Evolutionary conservation across 768 basidiomycete species (phyloP).

Genomic region (Suillus plorans): DNA sequence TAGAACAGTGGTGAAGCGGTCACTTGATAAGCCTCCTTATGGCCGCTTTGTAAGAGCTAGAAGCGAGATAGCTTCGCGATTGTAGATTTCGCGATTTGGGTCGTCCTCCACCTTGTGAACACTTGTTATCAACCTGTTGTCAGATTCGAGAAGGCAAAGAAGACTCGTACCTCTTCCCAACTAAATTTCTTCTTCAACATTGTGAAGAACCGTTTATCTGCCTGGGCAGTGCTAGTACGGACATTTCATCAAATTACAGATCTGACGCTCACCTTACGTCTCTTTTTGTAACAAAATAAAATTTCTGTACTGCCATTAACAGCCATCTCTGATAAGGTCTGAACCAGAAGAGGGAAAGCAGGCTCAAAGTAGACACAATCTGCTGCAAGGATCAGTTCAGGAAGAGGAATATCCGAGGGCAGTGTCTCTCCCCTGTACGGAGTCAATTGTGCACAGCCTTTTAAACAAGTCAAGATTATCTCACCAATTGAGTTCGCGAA

Average conservation of each 20-base stretch:
- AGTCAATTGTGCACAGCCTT: slow-evolving; percentile 8
- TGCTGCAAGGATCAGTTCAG: slow-evolving; percentile 81
- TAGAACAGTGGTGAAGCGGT: background rate
- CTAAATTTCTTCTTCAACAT: slow-evolving; percentile 76
- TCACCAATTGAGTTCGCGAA: slow-evolving; percentile 79
- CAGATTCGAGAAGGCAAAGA: background rate
- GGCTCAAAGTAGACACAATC: slow-evolving; percentile 98
- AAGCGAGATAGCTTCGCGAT: slow-evolving; percentile 65
- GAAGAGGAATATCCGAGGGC: slow-evolving; percentile 44
- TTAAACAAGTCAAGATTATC: slow-evolving; percentile 10
- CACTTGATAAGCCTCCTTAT: background rate
- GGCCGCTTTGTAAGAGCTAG: slow-evolving; percentile 36
- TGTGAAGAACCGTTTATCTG: slow-evolving; percentile 84
- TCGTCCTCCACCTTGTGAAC: slow-evolving; percentile 58
- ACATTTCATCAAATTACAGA: slow-evolving; percentile 2
- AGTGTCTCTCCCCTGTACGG: slow-evolving; percentile 61
- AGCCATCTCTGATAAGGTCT: slow-evolving; percentile 70
- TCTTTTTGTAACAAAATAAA: slow-evolving; percentile 91
- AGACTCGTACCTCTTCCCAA: slow-evolving; percentile 58
- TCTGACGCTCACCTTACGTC: slow-evolving; percentile 65
- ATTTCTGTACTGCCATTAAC: slow-evolving; percentile 56
- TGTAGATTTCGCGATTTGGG: slow-evolving; percentile 55
- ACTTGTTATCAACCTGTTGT: slow-evolving; percentile 5
- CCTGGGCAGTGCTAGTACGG: slow-evolving; percentile 42
- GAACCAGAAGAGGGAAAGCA: slow-evolving; percentile 82